A percentile compares a stretch with the other conserved stretches of the same genome.
phyloP scores from a whole-genome alignment of 2,329 filamentous ascomycete genomes.

The Colletotrichum sp. region DNA sequence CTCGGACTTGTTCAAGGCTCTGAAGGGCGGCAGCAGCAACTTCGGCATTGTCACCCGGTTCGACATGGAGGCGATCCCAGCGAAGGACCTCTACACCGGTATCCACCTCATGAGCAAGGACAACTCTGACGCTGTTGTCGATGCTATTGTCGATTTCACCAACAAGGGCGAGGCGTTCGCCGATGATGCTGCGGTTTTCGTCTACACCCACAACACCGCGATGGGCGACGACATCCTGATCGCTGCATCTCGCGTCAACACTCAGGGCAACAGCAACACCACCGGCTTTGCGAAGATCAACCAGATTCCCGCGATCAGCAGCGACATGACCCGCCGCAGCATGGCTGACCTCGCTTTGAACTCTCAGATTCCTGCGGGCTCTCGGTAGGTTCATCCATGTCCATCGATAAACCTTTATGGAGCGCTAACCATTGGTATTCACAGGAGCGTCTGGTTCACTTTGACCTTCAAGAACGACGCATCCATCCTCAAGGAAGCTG shows the following conservation, averaged over 20 bases:
- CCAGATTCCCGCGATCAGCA: neutral
- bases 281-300: neutral
- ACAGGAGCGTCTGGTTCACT: constrained; percentile 27
- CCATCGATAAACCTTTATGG: rapidly evolving
- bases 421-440: constrained; percentile 22
- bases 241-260: constrained; percentile 22
- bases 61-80: constrained; percentile 25
- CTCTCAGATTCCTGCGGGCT: neutral
- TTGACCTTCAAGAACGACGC: constrained; percentile 14
- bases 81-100: constrained; percentile 16
- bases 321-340: neutral
- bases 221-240: constrained; percentile 18
- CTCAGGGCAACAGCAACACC: constrained; percentile 8
- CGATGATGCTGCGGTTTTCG: constrained; percentile 28
- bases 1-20: constrained; percentile 49
- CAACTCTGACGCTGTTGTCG: constrained; percentile 12
- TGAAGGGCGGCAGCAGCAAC: constrained; percentile 55
- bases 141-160: constrained; percentile 45
- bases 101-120: constrained; percentile 17
- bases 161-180: constrained; percentile 35
- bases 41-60: constrained; percentile 46
- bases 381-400: neutral
- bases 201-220: constrained; percentile 28
- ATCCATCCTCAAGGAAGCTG: constrained; percentile 29
- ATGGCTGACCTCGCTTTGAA: neutral